Evolutionary conservation across 805 yeast species (phyloP).

Genomic region (Naumovozyma castellii): DNA sequence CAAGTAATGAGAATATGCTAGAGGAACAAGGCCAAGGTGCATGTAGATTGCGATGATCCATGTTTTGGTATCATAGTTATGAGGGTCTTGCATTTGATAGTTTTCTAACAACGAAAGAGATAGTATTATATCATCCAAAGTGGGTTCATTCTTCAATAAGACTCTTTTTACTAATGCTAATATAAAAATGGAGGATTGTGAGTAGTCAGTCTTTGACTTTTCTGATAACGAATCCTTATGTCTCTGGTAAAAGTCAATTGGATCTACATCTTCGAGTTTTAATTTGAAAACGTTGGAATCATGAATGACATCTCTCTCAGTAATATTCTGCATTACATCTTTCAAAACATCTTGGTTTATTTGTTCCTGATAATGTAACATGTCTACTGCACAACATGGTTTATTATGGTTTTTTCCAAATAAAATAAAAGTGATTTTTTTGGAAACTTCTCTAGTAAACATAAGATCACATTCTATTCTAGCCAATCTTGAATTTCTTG

Average conservation of each 20-base stretch:
- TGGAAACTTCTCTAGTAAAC: slow-evolving; percentile 12
- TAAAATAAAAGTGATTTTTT: slow-evolving; percentile 33
- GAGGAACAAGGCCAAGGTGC: slow-evolving; percentile 43
- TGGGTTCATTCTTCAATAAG: slow-evolving; percentile 14
- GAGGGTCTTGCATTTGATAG: slow-evolving; percentile 46
- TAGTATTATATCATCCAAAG: slow-evolving; percentile 27
- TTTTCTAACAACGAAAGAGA: slow-evolving; percentile 50
- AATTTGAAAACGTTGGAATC: slow-evolving; percentile 33
- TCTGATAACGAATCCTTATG: slow-evolving; percentile 30
- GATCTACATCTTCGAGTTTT: slow-evolving; percentile 10
- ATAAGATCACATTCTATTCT: slow-evolving; percentile 36
- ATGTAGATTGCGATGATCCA: slow-evolving; percentile 64
- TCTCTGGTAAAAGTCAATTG: slow-evolving; percentile 32
- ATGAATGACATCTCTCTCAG: slow-evolving; percentile 37
- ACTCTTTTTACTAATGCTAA: slow-evolving; percentile 42
- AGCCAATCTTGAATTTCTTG: slow-evolving; percentile 54
- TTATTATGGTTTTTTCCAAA: slow-evolving; percentile 42
- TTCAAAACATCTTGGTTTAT: slow-evolving; percentile 17
- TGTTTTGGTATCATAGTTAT: slow-evolving; percentile 60
- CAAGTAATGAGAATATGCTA: slow-evolving; percentile 43
- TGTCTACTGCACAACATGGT: slow-evolving; percentile 56
- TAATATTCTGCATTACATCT: slow-evolving; percentile 12
- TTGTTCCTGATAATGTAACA: slow-evolving; percentile 31
- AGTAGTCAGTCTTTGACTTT: slow-evolving; percentile 58
- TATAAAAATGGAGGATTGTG: slow-evolving; percentile 57